These are phyloP conservation scores for Solanum pinnatisectum DNA, from an alignment of 257 asterid genomes.

Conservation along the genomic window DNA sequence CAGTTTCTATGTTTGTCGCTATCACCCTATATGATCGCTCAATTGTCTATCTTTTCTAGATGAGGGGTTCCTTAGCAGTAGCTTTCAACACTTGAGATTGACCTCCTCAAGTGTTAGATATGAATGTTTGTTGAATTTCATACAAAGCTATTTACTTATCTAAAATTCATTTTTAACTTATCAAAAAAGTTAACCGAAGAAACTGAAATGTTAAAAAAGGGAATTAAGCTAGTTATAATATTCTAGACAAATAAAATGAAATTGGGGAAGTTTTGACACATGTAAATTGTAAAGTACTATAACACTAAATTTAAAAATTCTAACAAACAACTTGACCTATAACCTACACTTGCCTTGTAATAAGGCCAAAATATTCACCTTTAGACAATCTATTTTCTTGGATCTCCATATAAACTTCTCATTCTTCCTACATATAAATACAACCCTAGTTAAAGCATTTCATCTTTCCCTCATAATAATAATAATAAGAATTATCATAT, in stretches of 20 bases:
- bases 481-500: not conserved
- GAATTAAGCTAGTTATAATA: too few relatives aligned
- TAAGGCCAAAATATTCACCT: not conserved
- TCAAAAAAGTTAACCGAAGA: too few relatives aligned
- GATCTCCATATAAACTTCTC: not conserved
- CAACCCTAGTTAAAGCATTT: not conserved
- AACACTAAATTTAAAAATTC: not conserved
- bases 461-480: not conserved
- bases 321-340: not conserved
- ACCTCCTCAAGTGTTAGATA: not conserved
- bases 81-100: not conserved
- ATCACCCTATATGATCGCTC: not conserved
- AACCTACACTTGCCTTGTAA: not conserved
- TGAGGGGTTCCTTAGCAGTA: too few relatives aligned
- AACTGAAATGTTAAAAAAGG: too few relatives aligned
- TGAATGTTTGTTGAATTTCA: not conserved
- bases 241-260: too few relatives aligned
- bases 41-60: too few relatives aligned
- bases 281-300: not conserved
- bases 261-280: not conserved
- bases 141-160: too few relatives aligned
- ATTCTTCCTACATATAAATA: not conserved
- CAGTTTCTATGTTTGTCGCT: too few relatives aligned
- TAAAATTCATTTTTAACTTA: too few relatives aligned
- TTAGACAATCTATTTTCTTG: not conserved